Base-by-base conservation (phyloP, 345 rosid species). In the Physaria fendleri region DNA sequence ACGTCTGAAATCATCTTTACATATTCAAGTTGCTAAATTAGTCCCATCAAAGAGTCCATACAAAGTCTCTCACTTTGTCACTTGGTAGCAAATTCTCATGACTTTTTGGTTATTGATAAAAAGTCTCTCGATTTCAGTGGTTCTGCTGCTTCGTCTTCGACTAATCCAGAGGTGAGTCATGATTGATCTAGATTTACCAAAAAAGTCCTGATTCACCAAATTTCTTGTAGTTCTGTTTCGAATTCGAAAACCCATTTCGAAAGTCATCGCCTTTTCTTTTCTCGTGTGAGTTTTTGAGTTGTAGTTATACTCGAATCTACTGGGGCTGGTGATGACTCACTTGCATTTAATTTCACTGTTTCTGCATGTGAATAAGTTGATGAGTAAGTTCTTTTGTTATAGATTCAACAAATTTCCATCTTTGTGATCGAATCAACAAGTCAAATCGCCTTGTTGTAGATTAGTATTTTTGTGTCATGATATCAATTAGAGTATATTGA, bases 11-110 rank as follows among this genome's bases (percentile, higher is more conserved):
- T 1, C 23, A 40, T 39, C 23, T 38, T 38, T 38, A 16, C 61
- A 25, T 35, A 38, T 6, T 23, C 23, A 5, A 39, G 16, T 29
- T 27, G 13, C 2, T 49, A 12, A 34, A n/a, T 48, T 25, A 61
- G 57, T 49, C 40, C 30, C 41, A 30, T 51, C 51, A 63, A 62
- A 50, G 33, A 56, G 71, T 56, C 49, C 50, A 57, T 47, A 56
- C 43, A 39, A 66, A 35, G 2, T 24, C 30, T 2, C 33, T 40
- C 23, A 4, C 35, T 23, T 33, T 23, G n/a, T 4, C 10, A 29
- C 6, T 57, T 27, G 17, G 17, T 33, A 51, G 43, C 52, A 43
- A n/a, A n/a, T n/a, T n/a, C n/a, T n/a, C n/a, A 22, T 21, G 52
- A 41, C 53, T 10, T 63, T 63, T 63, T 4, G 39, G 39, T 7